Evolutionary conservation across 164 flowering plant genomes (phyloP).

Genomic region (Platanus orientalis): DNA sequence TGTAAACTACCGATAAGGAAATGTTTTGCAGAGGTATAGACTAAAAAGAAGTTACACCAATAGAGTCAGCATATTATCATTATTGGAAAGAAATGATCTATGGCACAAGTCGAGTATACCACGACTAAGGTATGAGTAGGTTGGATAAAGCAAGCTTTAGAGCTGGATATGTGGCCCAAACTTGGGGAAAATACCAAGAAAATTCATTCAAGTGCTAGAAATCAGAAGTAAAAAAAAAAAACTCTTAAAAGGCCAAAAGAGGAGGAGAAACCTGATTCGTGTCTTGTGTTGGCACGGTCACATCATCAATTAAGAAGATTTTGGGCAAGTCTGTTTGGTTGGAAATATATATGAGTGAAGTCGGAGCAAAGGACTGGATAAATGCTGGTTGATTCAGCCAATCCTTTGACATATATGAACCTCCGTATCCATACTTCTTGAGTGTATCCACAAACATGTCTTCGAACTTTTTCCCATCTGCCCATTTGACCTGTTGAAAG

Average conservation of each 20-base stretch:
- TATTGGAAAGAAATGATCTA: no score
- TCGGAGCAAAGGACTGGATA: conserved; percentile 96
- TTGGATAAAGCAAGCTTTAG: not conserved
- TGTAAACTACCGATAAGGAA: no score
- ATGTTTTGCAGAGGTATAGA: no score
- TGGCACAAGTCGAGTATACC: no score
- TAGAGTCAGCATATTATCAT: no score
- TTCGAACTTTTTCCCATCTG: conserved; percentile 81
- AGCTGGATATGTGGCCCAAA: not conserved
- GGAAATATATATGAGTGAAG: conserved; percentile 70
- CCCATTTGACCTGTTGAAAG: conserved; percentile 78
- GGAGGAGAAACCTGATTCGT: conserved; percentile 74
- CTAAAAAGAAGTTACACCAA: no score
- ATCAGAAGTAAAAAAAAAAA: not conserved
- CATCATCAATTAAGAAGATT: conserved; percentile 78
- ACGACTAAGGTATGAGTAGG: not conserved
- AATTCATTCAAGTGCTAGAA: no score
- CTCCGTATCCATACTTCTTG: conserved; percentile 79
- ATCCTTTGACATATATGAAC: conserved; percentile 81
- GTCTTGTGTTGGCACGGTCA: conserved; percentile 66
- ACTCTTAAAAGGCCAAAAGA: not conserved
- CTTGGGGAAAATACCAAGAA: no score
- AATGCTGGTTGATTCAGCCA: conserved; percentile 78
- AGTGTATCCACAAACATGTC: conserved; percentile 82
- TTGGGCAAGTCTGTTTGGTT: conserved; percentile 80